Evolutionary conservation across 768 basidiomycete genomes (phyloP), one percentile per base, ranked within the genome.

Genomic region (Xerocomus potaroensis): DNA sequence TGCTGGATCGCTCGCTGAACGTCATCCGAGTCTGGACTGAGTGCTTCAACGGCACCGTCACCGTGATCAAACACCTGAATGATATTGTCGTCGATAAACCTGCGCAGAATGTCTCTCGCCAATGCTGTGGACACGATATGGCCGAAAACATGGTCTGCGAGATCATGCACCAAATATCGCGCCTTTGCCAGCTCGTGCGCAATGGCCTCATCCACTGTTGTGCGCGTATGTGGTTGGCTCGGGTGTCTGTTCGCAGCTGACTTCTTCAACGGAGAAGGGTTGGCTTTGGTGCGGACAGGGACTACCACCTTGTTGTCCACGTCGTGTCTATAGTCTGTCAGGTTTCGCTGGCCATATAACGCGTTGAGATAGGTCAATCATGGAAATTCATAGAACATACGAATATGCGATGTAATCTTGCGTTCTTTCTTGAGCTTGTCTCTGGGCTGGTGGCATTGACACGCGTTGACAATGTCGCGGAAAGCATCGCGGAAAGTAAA

Each of bases 71-170:
- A 46, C 4, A 50, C 41, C 3, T 31, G 29, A 10, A 49, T 30
- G 4, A 29, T 16, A 2, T 44, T 44, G 27, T 31, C 22, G 12
- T 34, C 10, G 19, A 53, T 15, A 15, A 53, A 43, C 5, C 19
- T 18, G 5, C 16, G 14, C 8, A 53, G 21, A 9, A 49, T 43
- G 16, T 45, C 44, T 22, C 16, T 38, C 3, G 41, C 51, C 23
- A 53, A 8, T 5, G 23, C 38, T 1, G 48, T 43, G 5, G 48
- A 37, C 8, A 49, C 43, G 22, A 43, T 31, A 12, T 49, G 43
- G 3, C 47, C 48, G 16, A 49, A 53, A 23, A 53, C 41, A 15
- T 52, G 55, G 22, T 54, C 50, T 1, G 55, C 54, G 6, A 57
- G 53, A 34, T 59, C 55, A 2, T 51, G 11, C 12, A 41, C 27